These are phyloP conservation scores for Liquidambar formosana DNA, from an alignment of 164 flowering plant species.

Conservation along the genomic window DNA sequence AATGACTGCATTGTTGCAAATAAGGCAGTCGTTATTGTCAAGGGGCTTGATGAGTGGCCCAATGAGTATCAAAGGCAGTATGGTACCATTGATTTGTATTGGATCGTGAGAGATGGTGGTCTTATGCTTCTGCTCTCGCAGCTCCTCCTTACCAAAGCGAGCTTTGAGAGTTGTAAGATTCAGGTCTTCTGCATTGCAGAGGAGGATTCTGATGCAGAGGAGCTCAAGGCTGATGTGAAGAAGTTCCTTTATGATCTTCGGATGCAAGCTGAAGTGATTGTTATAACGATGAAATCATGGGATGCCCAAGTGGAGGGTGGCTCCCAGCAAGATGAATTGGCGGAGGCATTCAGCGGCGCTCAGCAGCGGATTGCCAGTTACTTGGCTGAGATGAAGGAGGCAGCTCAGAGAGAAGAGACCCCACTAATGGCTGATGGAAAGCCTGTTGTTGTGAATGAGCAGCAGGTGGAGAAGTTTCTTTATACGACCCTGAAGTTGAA, in stretches of 20 bases:
- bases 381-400: constrained; percentile 61
- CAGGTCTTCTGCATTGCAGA: constrained; percentile 99
- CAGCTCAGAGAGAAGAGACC: constrained; percentile 46
- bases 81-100: constrained; percentile 93
- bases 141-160: constrained; percentile 89
- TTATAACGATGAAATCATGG: constrained; percentile 90
- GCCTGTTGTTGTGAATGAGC: constrained; percentile 75
- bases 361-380: constrained; percentile 59
- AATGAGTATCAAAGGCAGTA: constrained; percentile 91
- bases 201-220: constrained; percentile 91
- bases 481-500: constrained; percentile 88
- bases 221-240: constrained; percentile 84
- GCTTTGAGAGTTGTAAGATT: constrained; percentile 97
- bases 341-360: constrained; percentile 77
- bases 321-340: constrained; percentile 71
- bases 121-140: constrained; percentile 98
- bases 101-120: constrained; percentile 99
- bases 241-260: constrained; percentile 96
- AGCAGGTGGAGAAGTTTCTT: constrained; percentile 91
- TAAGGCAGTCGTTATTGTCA: constrained; percentile 97
- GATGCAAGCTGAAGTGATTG: constrained; percentile 99
- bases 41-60: constrained; percentile 99
- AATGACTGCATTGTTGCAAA: constrained; percentile 96
- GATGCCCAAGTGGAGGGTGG: constrained; percentile 61
- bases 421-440: constrained; percentile 79